These are phyloP conservation scores for Raphanus sativus DNA, from an alignment of 345 rosid genomes.

Conservation along the genomic window DNA sequence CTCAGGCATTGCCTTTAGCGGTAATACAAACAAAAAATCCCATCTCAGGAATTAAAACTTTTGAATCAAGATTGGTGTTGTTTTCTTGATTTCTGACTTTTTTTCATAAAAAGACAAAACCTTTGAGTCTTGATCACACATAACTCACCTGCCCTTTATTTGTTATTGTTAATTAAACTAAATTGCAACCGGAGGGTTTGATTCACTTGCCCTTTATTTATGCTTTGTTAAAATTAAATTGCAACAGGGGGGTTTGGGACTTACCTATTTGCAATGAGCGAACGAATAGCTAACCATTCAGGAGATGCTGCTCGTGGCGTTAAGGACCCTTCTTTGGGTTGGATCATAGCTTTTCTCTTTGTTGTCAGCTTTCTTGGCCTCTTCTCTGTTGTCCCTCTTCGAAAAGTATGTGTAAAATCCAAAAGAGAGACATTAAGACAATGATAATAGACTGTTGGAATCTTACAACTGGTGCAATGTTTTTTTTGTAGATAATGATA, in stretches of 20 bases:
- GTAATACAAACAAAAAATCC: constrained; percentile 43
- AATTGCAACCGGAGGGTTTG: too few relatives aligned
- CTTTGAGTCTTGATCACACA: constrained; percentile 24
- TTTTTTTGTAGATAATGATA: constrained; percentile 64
- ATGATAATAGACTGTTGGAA: too few relatives aligned
- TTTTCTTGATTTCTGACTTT: constrained; percentile 15
- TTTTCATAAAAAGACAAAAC: constrained; percentile 17
- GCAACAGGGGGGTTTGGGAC: constrained; percentile 77
- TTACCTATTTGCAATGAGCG: constrained; percentile 76
- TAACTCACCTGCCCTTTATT: too few relatives aligned
- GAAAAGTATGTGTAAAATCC: too few relatives aligned
- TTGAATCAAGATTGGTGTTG: constrained; percentile 12
- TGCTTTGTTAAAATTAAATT: neutral
- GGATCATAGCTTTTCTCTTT: constrained; percentile 82
- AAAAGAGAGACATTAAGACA: constrained; percentile 2
- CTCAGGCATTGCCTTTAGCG: constrained; percentile 93
- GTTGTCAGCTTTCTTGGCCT: constrained; percentile 83
- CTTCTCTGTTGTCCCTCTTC: constrained; percentile 75
- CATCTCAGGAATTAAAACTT: neutral
- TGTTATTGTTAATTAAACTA: too few relatives aligned
- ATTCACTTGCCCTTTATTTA: constrained; percentile 13
- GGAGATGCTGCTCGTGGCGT: constrained; percentile 53
- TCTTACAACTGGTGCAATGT: neutral
- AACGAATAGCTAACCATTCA: constrained; percentile 50
- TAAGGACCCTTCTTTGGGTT: constrained; percentile 61